phyloP scores from a whole-genome alignment of 2,329 filamentous ascomycete genomes.

The Akanthomyces muscarius region DNA sequence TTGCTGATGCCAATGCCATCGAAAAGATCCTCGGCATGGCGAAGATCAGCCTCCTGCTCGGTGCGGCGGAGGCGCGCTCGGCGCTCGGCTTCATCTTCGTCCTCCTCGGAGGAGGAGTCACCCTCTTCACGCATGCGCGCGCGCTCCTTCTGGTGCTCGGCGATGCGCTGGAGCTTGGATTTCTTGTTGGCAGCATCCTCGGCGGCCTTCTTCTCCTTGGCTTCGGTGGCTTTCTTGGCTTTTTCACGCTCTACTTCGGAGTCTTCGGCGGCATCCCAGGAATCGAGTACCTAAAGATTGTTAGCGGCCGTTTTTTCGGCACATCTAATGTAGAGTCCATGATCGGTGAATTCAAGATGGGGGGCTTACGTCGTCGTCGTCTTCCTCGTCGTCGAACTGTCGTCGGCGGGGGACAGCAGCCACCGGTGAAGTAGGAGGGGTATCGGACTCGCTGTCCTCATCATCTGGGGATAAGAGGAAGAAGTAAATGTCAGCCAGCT shows the following conservation, averaged over 20 bases:
- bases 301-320: constrained; percentile 4
- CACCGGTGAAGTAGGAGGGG: constrained; percentile 31
- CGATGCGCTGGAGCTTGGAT: constrained; percentile 78
- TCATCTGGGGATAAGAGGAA: constrained; percentile 30
- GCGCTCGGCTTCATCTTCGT: constrained; percentile 68
- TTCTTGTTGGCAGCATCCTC: constrained; percentile 90
- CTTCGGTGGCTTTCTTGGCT: constrained; percentile 78
- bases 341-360: neutral
- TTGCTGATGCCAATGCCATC: constrained; percentile 64
- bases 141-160: constrained; percentile 67
- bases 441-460: constrained; percentile 36
- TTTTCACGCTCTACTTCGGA: constrained; percentile 97
- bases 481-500: constrained; percentile 23
- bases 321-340: neutral
- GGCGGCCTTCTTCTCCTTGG: constrained; percentile 84
- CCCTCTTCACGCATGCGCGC: constrained; percentile 49
- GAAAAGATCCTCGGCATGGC: constrained; percentile 88
- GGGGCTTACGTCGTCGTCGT: constrained; percentile 67
- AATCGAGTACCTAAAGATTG: constrained; percentile 73
- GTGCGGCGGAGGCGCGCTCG: constrained; percentile 71
- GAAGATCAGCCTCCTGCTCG: constrained; percentile 84
- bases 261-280: constrained; percentile 95
- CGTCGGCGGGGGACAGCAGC: constrained; percentile 40
- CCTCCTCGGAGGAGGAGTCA: constrained; percentile 52
- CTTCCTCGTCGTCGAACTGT: constrained; percentile 90